Conservation (phyloP, 2,329 filamentous ascomycete genomes). For the Arachnomyces sp. region DNA sequence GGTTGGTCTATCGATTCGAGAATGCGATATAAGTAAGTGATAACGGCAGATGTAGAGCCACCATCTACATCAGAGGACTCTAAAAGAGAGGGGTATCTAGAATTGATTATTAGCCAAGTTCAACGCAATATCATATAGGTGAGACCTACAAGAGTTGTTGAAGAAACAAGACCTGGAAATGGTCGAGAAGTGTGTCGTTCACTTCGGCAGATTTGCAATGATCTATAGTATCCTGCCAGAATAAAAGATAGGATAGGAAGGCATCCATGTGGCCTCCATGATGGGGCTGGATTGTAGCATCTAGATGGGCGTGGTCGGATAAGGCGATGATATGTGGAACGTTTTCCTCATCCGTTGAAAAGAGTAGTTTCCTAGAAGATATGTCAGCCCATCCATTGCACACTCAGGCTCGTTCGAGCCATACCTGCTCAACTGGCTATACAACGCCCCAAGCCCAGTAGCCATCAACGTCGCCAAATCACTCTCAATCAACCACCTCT, state of each 20-base stretch:
- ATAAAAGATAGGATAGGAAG: conserved; percentile 87
- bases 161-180: conserved; percentile 93
- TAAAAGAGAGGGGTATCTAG: conserved; percentile 82
- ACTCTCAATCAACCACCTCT: conserved; percentile 95
- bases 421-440: conserved; percentile 58
- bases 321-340: conserved; percentile 77
- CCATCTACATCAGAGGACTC: conserved; percentile 97
- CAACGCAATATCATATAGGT: conserved; percentile 9
- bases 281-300: conserved; percentile 63
- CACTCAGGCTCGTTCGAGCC: conserved; percentile 6
- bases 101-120: conserved; percentile 8
- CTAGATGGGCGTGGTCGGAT: conserved; percentile 74
- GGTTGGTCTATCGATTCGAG: conserved; percentile 86
- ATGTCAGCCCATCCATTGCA: conserved; percentile 43
- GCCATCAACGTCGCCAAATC: conserved; percentile 96
- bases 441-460: conserved; percentile 74
- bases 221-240: conserved; percentile 97
- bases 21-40: conserved; percentile 86
- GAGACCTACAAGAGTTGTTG: conserved; percentile 74
- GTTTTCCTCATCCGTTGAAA: conserved; percentile 60
- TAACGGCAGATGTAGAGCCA: conserved; percentile 88
- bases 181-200: conserved; percentile 84
- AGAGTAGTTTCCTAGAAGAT: conserved; percentile 60
- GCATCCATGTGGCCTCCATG: conserved; percentile 81
- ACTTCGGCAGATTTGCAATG: conserved; percentile 89